Percentiles rank a stretch among this genome's conserved stretches.
These are phyloP conservation scores for Rhodotorula mucilaginosa DNA, from an alignment of 1,284 basidiomycete genomes.

Conservation along the genomic window DNA sequence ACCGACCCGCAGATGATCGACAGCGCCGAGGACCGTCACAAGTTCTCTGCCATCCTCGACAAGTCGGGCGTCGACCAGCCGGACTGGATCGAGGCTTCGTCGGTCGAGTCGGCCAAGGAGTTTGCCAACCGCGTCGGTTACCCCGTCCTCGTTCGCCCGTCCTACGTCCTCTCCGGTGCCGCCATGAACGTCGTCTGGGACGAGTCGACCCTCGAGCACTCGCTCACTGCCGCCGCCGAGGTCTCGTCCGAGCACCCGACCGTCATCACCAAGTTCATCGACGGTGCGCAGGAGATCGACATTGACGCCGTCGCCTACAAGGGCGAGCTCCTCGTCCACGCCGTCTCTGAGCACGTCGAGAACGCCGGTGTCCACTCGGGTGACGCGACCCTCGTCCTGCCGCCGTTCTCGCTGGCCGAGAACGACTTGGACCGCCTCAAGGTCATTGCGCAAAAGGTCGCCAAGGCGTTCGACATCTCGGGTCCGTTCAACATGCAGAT, in stretches of 20 bases:
- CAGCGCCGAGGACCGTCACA: conserved; percentile 97
- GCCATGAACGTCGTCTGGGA: conserved; percentile 98
- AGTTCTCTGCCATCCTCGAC: conserved; percentile 95
- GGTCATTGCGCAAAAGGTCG: conserved; percentile 91
- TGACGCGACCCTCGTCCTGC: conserved; percentile 94
- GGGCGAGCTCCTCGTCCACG: conserved; percentile 91
- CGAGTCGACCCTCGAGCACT: conserved; percentile 82
- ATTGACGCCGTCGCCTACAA: conserved; percentile 95
- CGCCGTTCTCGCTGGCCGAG: conserved; percentile 80
- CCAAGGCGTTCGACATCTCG: conserved; percentile 89
- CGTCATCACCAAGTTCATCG: conserved; percentile 98
- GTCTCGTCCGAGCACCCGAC: conserved; percentile 97
- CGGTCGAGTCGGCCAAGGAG: conserved; percentile 82
- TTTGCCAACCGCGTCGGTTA: conserved; percentile 87
- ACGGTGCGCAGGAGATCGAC: conserved; percentile 95
- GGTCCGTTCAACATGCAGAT: conserved; percentile 99
- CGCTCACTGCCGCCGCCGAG: conserved; percentile 87
- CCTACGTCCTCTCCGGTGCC: conserved; percentile 96
- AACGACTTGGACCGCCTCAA: conserved; percentile 83
- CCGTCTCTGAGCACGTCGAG: conserved; percentile 97
- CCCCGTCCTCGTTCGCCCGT: conserved; percentile 92
- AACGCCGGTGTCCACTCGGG: conserved; percentile 99
- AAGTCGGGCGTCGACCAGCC: conserved; percentile 95
- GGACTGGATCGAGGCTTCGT: conserved; percentile 89
- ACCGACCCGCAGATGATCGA: conserved; percentile 96